phyloP scores from a whole-genome alignment of 2,329 filamentous ascomycete genomes.

The Neoarthrinium moseri region DNA sequence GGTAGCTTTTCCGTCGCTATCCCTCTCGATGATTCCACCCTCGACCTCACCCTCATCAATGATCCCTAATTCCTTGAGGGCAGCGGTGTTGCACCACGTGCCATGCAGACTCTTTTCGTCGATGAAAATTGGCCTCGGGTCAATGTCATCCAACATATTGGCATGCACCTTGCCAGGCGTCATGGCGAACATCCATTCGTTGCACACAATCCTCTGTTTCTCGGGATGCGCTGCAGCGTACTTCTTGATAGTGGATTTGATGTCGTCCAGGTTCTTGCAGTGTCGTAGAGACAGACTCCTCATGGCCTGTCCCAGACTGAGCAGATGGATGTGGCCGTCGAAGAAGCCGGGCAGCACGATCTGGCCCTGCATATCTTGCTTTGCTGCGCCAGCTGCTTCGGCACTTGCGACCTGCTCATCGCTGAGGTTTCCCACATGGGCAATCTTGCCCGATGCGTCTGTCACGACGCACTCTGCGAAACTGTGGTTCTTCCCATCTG shows the following conservation, averaged over 20 bases:
- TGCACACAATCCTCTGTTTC: constrained; percentile 46
- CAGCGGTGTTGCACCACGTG: constrained; percentile 54
- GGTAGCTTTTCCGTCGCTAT: constrained; percentile 42
- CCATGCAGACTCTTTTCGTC: constrained; percentile 58
- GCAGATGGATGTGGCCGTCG: constrained; percentile 57
- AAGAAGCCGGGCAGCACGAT: constrained; percentile 54
- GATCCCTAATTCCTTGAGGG: constrained; percentile 48
- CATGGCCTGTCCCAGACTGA: constrained; percentile 53
- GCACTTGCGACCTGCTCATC: constrained; percentile 28
- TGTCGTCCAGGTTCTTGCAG: constrained; percentile 47
- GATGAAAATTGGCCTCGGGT: constrained; percentile 51
- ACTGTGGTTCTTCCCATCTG: constrained; percentile 19
- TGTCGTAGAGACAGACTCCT: constrained; percentile 46
- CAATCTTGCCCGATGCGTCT: constrained; percentile 30
- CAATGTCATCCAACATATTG: constrained; percentile 49
- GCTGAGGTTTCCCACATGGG: constrained; percentile 31
- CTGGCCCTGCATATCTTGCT: constrained; percentile 34
- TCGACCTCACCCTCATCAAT: constrained; percentile 43
- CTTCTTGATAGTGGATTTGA: constrained; percentile 41
- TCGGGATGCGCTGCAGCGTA: constrained; percentile 44
- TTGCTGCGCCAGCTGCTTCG: constrained; percentile 19
- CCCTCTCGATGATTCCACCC: constrained; percentile 51
- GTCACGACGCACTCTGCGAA: constrained; percentile 38
- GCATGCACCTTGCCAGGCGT: constrained; percentile 47
- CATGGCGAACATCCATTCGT: constrained; percentile 57